Percentiles rank a stretch among this genome's conserved stretches.
phyloP scores from a whole-genome alignment of 768 basidiomycete genomes.

The Calocybe gangraenosa region DNA sequence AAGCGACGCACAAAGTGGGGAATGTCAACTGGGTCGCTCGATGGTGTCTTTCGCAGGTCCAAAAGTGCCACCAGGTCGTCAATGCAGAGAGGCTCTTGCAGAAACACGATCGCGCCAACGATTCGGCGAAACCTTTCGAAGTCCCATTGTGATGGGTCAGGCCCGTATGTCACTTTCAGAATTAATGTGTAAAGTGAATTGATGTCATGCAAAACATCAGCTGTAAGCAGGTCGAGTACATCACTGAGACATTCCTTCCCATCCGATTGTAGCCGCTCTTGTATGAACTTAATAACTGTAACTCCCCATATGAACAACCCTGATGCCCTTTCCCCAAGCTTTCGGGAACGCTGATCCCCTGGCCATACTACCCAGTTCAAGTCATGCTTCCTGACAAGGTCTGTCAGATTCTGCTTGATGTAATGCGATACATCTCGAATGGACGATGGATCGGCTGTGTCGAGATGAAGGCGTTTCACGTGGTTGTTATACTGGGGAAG shows the following conservation, averaged over 20 bases:
- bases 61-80: neutral
- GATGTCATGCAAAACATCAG: neutral
- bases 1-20: neutral
- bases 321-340: slow-evolving; percentile 7
- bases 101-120: neutral
- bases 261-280: slow-evolving; percentile 7
- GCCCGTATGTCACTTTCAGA: neutral
- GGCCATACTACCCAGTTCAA: slow-evolving; percentile 11
- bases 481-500: slow-evolving; percentile 4
- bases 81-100: neutral
- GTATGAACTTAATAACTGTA: slow-evolving; percentile 10
- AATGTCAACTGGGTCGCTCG: neutral
- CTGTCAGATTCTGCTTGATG: slow-evolving; percentile 3
- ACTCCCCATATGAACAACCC: slow-evolving; percentile 18
- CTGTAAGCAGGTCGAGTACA: slow-evolving; percentile 1
- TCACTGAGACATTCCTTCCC: slow-evolving; percentile 12
- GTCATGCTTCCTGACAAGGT: slow-evolving; percentile 6
- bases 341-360: slow-evolving; percentile 7
- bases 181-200: neutral
- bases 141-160: neutral
- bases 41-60: neutral
- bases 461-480: slow-evolving; percentile 17
- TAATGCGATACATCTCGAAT: slow-evolving; percentile 13
- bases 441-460: slow-evolving; percentile 14
- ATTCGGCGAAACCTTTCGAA: neutral